Conservation (phyloP, 1,284 basidiomycete species). For the Violaceomyces palustris region DNA sequence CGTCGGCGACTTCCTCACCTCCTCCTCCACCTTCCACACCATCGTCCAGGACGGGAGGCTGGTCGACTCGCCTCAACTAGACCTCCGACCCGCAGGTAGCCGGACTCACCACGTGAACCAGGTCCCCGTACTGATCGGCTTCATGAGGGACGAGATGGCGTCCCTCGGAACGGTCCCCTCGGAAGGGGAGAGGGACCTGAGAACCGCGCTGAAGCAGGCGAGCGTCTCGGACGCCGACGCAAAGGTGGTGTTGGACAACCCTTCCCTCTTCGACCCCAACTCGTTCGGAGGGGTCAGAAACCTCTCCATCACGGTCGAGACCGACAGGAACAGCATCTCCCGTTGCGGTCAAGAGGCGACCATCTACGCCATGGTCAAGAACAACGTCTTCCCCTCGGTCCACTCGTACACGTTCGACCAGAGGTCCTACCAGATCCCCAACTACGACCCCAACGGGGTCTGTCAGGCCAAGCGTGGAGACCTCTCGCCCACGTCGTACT, state of each 20-base stretch:
- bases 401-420: constrained; percentile 20
- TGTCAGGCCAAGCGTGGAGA: constrained; percentile 9
- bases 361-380: constrained; percentile 19
- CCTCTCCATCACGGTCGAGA: constrained; percentile 20
- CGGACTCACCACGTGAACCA: constrained; percentile 21
- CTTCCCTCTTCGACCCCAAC: constrained; percentile 15
- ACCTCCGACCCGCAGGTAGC: constrained; percentile 11
- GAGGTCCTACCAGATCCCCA: constrained; percentile 20
- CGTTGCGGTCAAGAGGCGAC: constrained; percentile 24
- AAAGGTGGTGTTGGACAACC: constrained; percentile 14
- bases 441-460: constrained; percentile 16
- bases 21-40: neutral
- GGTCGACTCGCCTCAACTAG: constrained; percentile 15
- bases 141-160: constrained; percentile 33
- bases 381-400: constrained; percentile 22
- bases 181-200: constrained; percentile 15
- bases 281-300: constrained; percentile 16
- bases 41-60: constrained; percentile 21
- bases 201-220: constrained; percentile 17
- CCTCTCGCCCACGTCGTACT: constrained; percentile 13
- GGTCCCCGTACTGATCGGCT: constrained; percentile 31
- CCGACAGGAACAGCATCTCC: constrained; percentile 19
- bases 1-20: constrained; percentile 8
- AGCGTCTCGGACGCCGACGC: constrained; percentile 20
- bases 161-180: constrained; percentile 29